Conservation (phyloP, 768 basidiomycete species). For the Termitomyces sp. region DNA sequence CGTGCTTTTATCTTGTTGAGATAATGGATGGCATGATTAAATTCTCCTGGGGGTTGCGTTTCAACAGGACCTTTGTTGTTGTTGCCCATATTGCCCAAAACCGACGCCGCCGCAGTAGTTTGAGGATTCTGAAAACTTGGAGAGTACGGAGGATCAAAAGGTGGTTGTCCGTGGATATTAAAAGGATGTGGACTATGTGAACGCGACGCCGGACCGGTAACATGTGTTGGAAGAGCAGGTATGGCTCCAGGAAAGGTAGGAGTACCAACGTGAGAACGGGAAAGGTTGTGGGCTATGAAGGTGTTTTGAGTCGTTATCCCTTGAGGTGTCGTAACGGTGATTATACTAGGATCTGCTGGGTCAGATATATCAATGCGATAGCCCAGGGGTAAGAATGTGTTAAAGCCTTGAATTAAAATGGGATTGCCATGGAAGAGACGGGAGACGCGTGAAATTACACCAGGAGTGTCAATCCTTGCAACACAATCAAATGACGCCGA, state of each 20-base stretch:
- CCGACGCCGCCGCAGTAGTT: conserved; percentile 57
- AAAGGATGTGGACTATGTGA: conserved; percentile 50
- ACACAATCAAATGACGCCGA: neutral
- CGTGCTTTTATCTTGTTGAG: conserved; percentile 98
- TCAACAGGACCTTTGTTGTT: conserved; percentile 45
- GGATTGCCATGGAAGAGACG: conserved; percentile 89
- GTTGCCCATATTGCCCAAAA: conserved; percentile 56
- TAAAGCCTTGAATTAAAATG: conserved; percentile 91
- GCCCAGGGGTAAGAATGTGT: conserved; percentile 92
- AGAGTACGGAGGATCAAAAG: conserved; percentile 37
- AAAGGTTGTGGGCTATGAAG: conserved; percentile 24
- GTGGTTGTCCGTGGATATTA: conserved; percentile 29
- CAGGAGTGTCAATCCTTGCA: conserved; percentile 90
- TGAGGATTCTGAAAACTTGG: conserved; percentile 40
- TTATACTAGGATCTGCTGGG: conserved; percentile 62
- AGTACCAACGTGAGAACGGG: conserved; percentile 21
- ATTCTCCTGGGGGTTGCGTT: conserved; percentile 58
- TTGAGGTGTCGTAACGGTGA: conserved; percentile 76
- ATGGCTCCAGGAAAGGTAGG: conserved; percentile 28
- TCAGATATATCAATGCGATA: conserved; percentile 90
- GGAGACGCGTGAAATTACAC: conserved; percentile 94
- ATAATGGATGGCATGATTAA: conserved; percentile 93
- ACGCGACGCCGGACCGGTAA: conserved; percentile 40
- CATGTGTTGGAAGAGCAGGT: conserved; percentile 23
- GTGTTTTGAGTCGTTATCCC: conserved; percentile 69